These are phyloP conservation scores for Ulota crispa DNA, from an alignment of 225 moss, liverwort and hornwort species.

Conservation along the genomic window DNA sequence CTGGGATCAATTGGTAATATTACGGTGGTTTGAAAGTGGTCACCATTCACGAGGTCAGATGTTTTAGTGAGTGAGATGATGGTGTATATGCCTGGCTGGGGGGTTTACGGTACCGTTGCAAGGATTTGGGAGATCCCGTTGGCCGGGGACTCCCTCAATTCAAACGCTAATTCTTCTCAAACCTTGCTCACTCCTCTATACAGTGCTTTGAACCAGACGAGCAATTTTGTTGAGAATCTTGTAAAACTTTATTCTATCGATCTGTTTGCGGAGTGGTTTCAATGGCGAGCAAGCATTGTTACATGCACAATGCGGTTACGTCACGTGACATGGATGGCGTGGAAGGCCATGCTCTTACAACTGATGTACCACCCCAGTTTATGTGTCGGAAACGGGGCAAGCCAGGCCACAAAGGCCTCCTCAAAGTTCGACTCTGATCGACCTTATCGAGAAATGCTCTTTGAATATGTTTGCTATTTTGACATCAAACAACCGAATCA, in stretches of 20 bases:
- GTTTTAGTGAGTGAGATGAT: background rate
- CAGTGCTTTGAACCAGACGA: background rate
- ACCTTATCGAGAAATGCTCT: background rate
- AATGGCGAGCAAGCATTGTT: conserved; percentile 39
- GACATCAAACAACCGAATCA: background rate
- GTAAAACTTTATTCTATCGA: background rate
- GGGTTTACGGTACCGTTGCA: conserved; percentile 26
- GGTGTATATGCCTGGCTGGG: background rate
- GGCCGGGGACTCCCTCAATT: background rate
- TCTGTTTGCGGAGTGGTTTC: background rate
- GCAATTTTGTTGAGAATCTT: background rate
- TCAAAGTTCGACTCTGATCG: conserved; percentile 19
- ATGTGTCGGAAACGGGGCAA: conserved; percentile 6
- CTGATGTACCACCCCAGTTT: conserved; percentile 6
- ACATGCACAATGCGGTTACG: conserved; percentile 36
- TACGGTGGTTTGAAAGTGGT: background rate
- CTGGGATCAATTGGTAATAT: background rate
- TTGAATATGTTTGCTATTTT: background rate
- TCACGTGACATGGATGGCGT: conserved; percentile 26
- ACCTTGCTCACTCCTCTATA: background rate
- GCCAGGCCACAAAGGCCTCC: conserved; percentile 24
- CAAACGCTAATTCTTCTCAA: background rate
- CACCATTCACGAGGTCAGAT: background rate
- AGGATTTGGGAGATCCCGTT: conserved; percentile 18
- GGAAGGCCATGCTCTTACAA: conserved; percentile 9